These are phyloP conservation scores for Trypanosoma conorhini DNA, from an alignment of 208 protist species.

Conservation along the genomic window DNA sequence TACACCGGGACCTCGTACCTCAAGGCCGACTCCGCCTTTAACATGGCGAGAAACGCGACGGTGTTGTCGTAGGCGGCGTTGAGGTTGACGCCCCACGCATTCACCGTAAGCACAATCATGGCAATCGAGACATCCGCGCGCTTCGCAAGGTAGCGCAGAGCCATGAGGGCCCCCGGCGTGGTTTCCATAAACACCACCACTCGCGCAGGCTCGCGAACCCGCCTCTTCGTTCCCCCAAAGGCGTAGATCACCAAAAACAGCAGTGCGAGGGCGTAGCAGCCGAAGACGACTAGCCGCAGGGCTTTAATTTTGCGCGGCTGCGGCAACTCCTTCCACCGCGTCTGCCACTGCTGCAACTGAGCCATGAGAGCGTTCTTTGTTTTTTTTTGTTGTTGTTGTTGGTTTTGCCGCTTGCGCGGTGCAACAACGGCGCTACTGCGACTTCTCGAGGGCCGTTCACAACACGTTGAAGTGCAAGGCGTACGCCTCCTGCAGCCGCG, in stretches of 20 bases:
- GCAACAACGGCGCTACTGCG: neutral
- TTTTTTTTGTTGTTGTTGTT: neutral
- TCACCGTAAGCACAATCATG: constrained; percentile 63
- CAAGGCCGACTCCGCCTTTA: constrained; percentile 45
- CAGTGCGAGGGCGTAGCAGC: constrained; percentile 62
- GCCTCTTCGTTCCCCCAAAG: constrained; percentile 60
- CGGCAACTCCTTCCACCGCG: constrained; percentile 46
- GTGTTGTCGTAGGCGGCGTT: constrained; percentile 33
- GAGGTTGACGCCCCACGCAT: constrained; percentile 41
- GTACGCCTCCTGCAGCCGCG: too few species aligned
- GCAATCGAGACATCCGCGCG: constrained; percentile 54
- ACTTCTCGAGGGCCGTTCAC: neutral
- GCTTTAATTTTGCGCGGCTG: constrained; percentile 76
- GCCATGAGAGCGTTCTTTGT: constrained; percentile 35
- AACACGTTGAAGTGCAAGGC: neutral
- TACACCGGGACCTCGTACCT: constrained; percentile 44
- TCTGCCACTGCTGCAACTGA: constrained; percentile 35
- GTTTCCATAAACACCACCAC: constrained; percentile 72
- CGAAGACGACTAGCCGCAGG: constrained; percentile 47
- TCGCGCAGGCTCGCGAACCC: constrained; percentile 22
- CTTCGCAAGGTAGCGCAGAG: constrained; percentile 65
- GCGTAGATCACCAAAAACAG: constrained; percentile 74
- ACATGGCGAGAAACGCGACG: constrained; percentile 31
- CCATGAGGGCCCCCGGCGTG: constrained; percentile 52
- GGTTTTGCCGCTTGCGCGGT: neutral